A percentile compares a stretch with the other conserved stretches of the same genome.
phyloP scores from a whole-genome alignment of 495 filamentous ascomycete genomes.

The Lepidopterella palustris region DNA sequence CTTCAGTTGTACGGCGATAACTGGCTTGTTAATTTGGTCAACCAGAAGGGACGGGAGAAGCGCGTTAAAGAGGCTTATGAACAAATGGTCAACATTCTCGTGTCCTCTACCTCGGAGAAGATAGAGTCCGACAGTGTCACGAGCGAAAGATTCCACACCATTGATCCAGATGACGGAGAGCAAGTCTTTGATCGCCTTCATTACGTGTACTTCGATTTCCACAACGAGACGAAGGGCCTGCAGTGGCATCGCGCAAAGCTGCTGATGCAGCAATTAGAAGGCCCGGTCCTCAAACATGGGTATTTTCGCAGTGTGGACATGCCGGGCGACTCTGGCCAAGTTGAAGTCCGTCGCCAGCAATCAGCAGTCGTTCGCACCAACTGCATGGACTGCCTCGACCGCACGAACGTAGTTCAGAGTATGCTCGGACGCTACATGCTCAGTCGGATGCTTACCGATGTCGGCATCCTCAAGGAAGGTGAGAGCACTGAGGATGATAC shows the following conservation, averaged over 20 bases:
- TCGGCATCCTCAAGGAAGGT: conserved; percentile 64
- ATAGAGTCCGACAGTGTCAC: conserved; percentile 50
- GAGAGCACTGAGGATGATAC: conserved; percentile 63
- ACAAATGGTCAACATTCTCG: conserved; percentile 67
- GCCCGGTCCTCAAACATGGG: conserved; percentile 64
- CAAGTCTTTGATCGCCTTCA: conserved; percentile 74
- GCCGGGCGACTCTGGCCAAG: conserved; percentile 62
- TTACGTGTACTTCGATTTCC: conserved; percentile 97
- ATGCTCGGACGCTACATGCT: conserved; percentile 85
- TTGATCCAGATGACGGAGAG: conserved; percentile 57
- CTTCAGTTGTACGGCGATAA: conserved; percentile 91
- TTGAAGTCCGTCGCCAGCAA: conserved; percentile 75
- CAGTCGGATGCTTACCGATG: conserved; percentile 78
- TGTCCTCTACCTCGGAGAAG: conserved; percentile 60
- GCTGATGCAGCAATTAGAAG: conserved; percentile 70
- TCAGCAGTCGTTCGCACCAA: conserved; percentile 89
- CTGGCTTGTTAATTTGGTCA: conserved; percentile 92
- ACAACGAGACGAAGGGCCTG: conserved; percentile 91
- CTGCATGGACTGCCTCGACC: conserved; percentile 98
- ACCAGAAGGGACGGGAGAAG: conserved; percentile 84
- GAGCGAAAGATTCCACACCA: conserved; percentile 70
- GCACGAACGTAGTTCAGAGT: conserved; percentile 94
- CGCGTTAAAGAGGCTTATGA: conserved; percentile 88
- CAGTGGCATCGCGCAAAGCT: conserved; percentile 88
- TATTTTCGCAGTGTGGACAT: conserved; percentile 91